phyloP scores from a whole-genome alignment of 2,329 filamentous ascomycete genomes.

The Pseudopyrenochaeta lycopersici region DNA sequence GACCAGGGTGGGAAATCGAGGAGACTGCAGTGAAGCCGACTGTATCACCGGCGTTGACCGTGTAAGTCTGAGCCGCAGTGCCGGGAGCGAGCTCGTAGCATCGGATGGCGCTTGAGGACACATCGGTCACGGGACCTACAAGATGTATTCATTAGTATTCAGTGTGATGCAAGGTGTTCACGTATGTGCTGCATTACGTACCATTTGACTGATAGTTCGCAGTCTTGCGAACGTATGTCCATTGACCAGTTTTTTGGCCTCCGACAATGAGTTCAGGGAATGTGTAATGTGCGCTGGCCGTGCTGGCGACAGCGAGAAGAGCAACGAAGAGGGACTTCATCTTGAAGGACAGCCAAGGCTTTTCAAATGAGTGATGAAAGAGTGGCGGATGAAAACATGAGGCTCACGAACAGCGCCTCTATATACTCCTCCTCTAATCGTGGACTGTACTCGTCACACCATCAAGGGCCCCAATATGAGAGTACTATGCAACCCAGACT shows the following conservation, averaged over 20 bases:
- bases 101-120: conserved; percentile 39
- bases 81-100: conserved; percentile 43
- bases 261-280: conserved; percentile 41
- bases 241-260: conserved; percentile 30
- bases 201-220: conserved; percentile 49
- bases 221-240: conserved; percentile 48
- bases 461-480: conserved; percentile 2
- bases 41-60: conserved; percentile 40
- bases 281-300: conserved; percentile 43
- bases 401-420: neutral
- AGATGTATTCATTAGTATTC: neutral
- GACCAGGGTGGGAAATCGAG: conserved; percentile 46
- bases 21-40: conserved; percentile 43
- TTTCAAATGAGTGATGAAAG: neutral
- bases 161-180: neutral
- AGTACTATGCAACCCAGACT: conserved; percentile 5
- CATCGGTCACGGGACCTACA: conserved; percentile 34
- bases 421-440: conserved; percentile 5
- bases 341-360: conserved; percentile 4
- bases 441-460: neutral
- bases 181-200: neutral
- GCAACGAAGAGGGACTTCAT: conserved; percentile 42
- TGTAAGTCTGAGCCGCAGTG: conserved; percentile 22
- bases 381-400: conserved; percentile 1
- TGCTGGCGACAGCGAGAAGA: conserved; percentile 30